These are phyloP conservation scores for Citrus australasica DNA, from an alignment of 345 rosid genomes.

Conservation along the genomic window DNA sequence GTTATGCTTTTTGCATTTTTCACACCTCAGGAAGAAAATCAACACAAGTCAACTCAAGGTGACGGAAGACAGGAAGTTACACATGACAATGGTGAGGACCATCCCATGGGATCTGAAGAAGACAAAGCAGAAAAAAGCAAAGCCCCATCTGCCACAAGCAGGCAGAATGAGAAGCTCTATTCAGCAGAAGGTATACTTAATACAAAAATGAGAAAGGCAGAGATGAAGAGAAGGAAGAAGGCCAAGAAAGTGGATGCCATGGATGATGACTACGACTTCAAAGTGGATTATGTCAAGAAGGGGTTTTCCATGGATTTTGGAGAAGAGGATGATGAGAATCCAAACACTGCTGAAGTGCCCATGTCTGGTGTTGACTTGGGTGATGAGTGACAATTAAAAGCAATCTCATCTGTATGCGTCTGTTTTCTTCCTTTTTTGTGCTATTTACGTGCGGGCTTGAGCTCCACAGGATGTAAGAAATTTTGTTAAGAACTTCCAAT, in stretches of 20 bases:
- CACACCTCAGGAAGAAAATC: slow-evolving; percentile 37
- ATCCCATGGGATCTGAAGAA: slow-evolving; percentile 40
- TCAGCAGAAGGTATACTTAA: slow-evolving; percentile 67
- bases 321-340: slow-evolving; percentile 24
- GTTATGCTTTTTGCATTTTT: neutral
- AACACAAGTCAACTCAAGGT: slow-evolving; percentile 21
- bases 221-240: slow-evolving; percentile 75
- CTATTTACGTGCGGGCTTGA: neutral
- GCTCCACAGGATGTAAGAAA: neutral
- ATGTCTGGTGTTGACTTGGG: slow-evolving; percentile 48
- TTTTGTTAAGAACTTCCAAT: neutral
- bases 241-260: slow-evolving; percentile 48
- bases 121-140: slow-evolving; percentile 27
- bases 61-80: slow-evolving; percentile 20
- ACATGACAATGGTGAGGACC: slow-evolving; percentile 32
- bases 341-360: slow-evolving; percentile 37
- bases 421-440: too few relatives aligned
- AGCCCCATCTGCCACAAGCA: slow-evolving; percentile 36
- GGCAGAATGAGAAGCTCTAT: slow-evolving; percentile 75
- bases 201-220: slow-evolving; percentile 65
- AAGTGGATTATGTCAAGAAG: slow-evolving; percentile 62
- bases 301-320: slow-evolving; percentile 43
- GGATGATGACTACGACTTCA: slow-evolving; percentile 77
- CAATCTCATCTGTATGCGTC: neutral
- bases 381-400: slow-evolving; percentile 25